Evolutionary conservation across 2,329 filamentous ascomycete species (phyloP), one percentile per base, ranked within the genome.

Genomic region (Apiospora kogelbergensis): DNA sequence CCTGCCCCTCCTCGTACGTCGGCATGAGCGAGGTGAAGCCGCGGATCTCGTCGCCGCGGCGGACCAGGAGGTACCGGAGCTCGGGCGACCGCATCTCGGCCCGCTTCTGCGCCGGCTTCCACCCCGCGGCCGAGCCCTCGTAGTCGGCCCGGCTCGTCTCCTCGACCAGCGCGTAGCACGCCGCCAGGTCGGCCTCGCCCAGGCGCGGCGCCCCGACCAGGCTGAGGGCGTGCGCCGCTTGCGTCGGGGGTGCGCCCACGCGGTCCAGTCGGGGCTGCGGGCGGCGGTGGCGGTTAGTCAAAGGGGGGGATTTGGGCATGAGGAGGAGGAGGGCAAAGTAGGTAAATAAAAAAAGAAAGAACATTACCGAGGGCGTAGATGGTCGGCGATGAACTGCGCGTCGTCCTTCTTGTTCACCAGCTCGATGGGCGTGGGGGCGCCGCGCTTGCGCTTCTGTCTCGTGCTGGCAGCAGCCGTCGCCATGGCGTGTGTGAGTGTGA

Each of bases 11-110:
- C 75, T 93, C 91, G 74, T 87, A 87, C 1, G 89, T 91, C n/a
- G 91, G 86, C 90, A 92, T 90, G 74, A 93, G 82, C n/a, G 89
- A 92, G 1, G 86, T 83, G 74, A 93, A 91, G 5, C 84, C 89
- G 22, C 79, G 77, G 10, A 90, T 72, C 44, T 60, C 66, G 11
- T 79, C 77, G 71, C 83, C 84, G 65, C 33, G 24, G 30, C 24
- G 46, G 2, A 92, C 85, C 3, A 94, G 79, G 9, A 94, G 81
- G 77, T 93, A 95, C 57, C 90, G 86, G 78, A 95, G 86, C 69
- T 90, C 89, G 0, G 83, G 78, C 6, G 91, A 87, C 70, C 81
- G 81, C 92, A 95, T 94, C 82, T 95, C 92, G 15, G 80, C 80
- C 66, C 82, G 81, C 81, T 94, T 95, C 57, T 82, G 81, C 2